phyloP scores from a whole-genome alignment of 139 green algal genomes.

The Eudorina sp. region DNA sequence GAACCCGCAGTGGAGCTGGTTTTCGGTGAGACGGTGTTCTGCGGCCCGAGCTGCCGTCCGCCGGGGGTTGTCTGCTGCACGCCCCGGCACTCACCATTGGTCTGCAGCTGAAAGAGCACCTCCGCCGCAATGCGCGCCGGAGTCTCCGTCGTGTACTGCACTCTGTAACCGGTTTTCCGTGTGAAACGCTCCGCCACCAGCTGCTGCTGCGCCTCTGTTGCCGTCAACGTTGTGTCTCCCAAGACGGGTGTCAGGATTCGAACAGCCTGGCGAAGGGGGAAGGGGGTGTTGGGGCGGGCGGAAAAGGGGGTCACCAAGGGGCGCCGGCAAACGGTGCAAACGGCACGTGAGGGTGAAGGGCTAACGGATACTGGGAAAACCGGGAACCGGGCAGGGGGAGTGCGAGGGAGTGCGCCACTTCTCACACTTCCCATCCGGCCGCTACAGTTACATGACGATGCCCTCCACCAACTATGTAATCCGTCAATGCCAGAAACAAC shows the following conservation, averaged over 20 bases:
- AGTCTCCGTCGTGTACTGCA: neutral
- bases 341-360: too few species aligned
- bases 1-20: too few species aligned
- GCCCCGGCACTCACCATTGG: neutral
- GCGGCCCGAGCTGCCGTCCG: too few species aligned
- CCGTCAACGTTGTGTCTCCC: too few species aligned
- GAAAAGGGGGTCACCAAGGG: neutral
- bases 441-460: too few species aligned
- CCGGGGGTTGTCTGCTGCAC: too few species aligned
- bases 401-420: too few species aligned
- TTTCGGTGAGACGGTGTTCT: too few species aligned
- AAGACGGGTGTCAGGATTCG: neutral
- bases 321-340: too few species aligned
- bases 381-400: neutral
- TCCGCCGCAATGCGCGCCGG: slow-evolving; percentile 10
- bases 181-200: neutral
- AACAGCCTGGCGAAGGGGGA: neutral
- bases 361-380: neutral
- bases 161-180: neutral
- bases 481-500: neutral
- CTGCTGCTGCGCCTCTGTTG: neutral
- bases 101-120: slow-evolving; percentile 39
- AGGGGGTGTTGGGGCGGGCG: too few species aligned
- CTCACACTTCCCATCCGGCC: too few species aligned
- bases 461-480: too few species aligned